Evolutionary conservation across 228 moss, liverwort and hornwort species (phyloP), one percentile per base, ranked within the genome.

Genomic region (Sphagnum fallax): DNA sequence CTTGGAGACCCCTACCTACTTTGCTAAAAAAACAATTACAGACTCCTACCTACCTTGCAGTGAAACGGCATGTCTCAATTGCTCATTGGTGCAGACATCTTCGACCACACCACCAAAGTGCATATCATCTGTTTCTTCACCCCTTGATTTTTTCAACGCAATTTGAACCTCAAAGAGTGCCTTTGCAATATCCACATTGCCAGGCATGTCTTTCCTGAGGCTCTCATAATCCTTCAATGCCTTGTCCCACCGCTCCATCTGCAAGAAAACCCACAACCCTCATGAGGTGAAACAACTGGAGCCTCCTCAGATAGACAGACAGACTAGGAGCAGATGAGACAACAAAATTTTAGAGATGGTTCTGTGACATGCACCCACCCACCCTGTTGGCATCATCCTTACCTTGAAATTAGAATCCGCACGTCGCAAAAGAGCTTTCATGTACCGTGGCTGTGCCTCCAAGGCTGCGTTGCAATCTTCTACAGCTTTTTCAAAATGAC

Each of bases 171-270:
- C 91, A 62, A 80, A 93, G 47, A 91, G 81, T 0, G 85, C 81
- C 51, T 88, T 80, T 0, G 92, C 91, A 52, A 96, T 88, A 50
- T 91, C 91, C 57, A 89, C 73, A 77, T 96, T 91, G 51, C 86
- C 89, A 1, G 96, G 96, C 73, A 91, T 81, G 62, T 88, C 88
- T 73, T 89, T 96, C 67, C 88, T 79, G 4, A 96, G 72, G 0
- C 79, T 78, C 74, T 96, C 96, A 16, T 91, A 96, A 67, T 96
- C 96, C 68, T 78, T 86, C 71, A 80, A 52, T 6, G 96, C 90
- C 77, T 92, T 88, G 66, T 96, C 96, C 89, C 89, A 89, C 15
- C 83, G 84, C 62, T 96, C 96, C 96, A 96, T 84, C 96, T 95
- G 90, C 32, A 2, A 32, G 32, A 32, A 32, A 32, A 32, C 32